These are phyloP conservation scores for Colletotrichum acutatum DNA, from an alignment of 2,329 filamentous ascomycete genomes.

Conservation along the genomic window DNA sequence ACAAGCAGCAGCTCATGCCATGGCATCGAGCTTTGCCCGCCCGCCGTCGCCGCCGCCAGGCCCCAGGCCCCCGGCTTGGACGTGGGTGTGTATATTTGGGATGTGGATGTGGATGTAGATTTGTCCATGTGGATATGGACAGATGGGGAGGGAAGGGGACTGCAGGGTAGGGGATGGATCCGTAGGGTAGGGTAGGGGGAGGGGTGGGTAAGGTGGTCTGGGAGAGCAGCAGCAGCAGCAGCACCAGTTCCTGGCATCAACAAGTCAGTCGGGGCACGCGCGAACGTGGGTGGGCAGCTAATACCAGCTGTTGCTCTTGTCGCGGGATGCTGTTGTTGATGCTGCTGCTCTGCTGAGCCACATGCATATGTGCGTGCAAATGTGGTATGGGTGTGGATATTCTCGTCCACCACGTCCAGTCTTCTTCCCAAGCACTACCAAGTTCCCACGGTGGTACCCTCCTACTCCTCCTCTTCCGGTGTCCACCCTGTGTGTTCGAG, in stretches of 20 bases:
- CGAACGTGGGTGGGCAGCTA: slow-evolving; percentile 9
- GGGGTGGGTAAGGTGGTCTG: not conserved
- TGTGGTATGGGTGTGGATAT: slow-evolving; percentile 30
- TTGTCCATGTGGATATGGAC: slow-evolving; percentile 2
- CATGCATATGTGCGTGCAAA: slow-evolving; percentile 39
- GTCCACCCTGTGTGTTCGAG: slow-evolving; percentile 23
- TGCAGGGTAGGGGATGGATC: not conserved
- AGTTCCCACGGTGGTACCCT: slow-evolving; percentile 1
- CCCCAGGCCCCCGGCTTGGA: slow-evolving; percentile 10
- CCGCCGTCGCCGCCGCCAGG: not conserved
- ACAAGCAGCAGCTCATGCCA: slow-evolving; percentile 43
- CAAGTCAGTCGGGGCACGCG: slow-evolving; percentile 1
- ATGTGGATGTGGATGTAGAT: not conserved
- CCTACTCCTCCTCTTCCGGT: slow-evolving; percentile 37
- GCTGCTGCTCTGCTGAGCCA: slow-evolving; percentile 49
- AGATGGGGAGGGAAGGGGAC: not conserved
- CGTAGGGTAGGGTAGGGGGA: not conserved
- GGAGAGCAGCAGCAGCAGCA: not conserved
- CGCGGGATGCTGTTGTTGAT: slow-evolving; percentile 11
- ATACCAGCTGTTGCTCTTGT: slow-evolving; percentile 1
- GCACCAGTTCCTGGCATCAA: not conserved
- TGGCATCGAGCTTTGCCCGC: slow-evolving; percentile 18
- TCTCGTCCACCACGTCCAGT: slow-evolving; percentile 12
- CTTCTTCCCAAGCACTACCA: not conserved
- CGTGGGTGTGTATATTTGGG: not conserved